Base-by-base conservation (phyloP, 768 basidiomycete genomes). In the Pleurotus eryngii region DNA sequence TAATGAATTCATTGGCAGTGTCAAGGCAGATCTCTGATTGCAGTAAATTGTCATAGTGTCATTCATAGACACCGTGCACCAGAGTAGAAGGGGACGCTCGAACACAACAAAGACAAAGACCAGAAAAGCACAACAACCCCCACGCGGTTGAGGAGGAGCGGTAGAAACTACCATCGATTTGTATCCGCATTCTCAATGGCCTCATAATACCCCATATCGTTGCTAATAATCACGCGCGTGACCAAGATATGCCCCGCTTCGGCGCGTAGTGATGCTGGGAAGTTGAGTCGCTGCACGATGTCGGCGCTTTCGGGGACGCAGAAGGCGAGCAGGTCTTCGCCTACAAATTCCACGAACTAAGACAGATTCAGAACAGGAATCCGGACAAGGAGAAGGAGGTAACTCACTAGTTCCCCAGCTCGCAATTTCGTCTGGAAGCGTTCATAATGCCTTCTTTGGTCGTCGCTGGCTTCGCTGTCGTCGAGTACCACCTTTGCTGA, bases 331-430 rank as follows among this genome's bases (percentile, higher is more conserved):
- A 83, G 71, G 51, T 80, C 77, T 11, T 68, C 62, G 6, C 81
- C 81, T 20, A 76, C 76, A 61, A 82, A 76, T 5, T 79, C 76
- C 27, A 87, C 72, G 65, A 86, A 87, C 87, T 89, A 59, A 6
- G 50, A 35, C 14, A 18, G 15, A 38, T 18, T 8, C 12, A 40
- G 46, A 17, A 57, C 38, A 43, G 38, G 46, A 37, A 43, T 5
- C 14, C 22, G n/a, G 24, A 59, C 5, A 54, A 26, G 57, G 55
- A 26, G 22, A 45, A 49, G 14, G 5, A 3, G 42, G 27, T 45
- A 35, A 65, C 80, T 49, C 64, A 54, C 87, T 66, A 86, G 69
- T 49, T 82, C 81, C 11, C 81, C 82, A 5, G 72, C 65, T 58
- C 75, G 65, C 42, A 90, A 73, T 14, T 82, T 78, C n/a, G 70